Percentiles rank a stretch among this genome's conserved stretches.
phyloP scores from a whole-genome alignment of 345 rosid species.

The Heritiera fomes region DNA sequence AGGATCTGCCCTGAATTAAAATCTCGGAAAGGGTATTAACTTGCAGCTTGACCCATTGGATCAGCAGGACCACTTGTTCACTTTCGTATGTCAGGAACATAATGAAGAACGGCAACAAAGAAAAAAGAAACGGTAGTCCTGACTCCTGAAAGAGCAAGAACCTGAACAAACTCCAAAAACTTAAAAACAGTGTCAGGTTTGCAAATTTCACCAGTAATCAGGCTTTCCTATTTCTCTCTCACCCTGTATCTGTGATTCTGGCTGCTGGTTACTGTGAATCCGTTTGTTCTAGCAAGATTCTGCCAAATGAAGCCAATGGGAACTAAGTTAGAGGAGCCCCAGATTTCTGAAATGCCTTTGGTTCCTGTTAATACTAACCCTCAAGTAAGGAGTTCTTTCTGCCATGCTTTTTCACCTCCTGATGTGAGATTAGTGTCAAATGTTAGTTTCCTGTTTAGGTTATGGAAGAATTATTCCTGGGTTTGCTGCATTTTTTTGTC shows the following conservation, averaged over 20 bases:
- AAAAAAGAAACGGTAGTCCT: background rate
- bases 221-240: background rate
- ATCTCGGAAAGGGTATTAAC: background rate
- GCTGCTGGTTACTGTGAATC: background rate
- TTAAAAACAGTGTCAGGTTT: constrained; percentile 4
- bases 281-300: background rate
- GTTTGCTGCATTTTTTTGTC: background rate
- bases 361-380: background rate
- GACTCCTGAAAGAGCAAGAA: background rate
- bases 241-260: background rate
- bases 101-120: background rate
- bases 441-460: constrained; percentile 9
- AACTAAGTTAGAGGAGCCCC: constrained; percentile 4
- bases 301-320: background rate
- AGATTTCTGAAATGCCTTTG: constrained; percentile 1
- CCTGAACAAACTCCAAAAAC: background rate
- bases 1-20: background rate
- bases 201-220: background rate
- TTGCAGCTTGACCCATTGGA: background rate
- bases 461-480: constrained; percentile 13
- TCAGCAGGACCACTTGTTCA: background rate
- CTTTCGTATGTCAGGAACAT: background rate
- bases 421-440: constrained; percentile 4
- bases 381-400: constrained; percentile 7
- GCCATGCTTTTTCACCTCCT: background rate